phyloP scores from a whole-genome alignment of 495 filamentous ascomycete genomes.

The Hypoxylon subgilvum region DNA sequence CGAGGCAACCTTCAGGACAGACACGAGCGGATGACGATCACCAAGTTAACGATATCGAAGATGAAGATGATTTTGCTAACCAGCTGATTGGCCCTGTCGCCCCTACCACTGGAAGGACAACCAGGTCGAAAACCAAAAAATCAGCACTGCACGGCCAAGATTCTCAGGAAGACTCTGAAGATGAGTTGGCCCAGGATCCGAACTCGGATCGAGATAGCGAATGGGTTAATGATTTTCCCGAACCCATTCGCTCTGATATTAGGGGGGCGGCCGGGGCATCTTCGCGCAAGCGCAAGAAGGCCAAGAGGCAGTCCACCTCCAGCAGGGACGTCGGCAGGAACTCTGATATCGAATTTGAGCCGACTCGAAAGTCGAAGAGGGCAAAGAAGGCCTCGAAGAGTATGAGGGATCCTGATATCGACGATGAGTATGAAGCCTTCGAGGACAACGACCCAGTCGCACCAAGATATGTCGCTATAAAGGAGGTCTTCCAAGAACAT shows the following conservation, averaged over 20 bases:
- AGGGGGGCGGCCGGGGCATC: constrained; percentile 20
- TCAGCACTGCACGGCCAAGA: not conserved
- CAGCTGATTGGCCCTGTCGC: not conserved
- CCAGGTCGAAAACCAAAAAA: constrained; percentile 21
- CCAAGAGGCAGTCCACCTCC: not conserved
- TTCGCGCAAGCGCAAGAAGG: constrained; percentile 17
- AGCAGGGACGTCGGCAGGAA: constrained; percentile 26
- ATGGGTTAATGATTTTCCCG: constrained; percentile 39
- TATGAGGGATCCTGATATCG: constrained; percentile 66
- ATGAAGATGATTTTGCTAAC: too few species aligned
- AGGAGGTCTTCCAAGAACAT: constrained; percentile 69
- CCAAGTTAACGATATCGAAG: not conserved
- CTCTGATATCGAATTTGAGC: constrained; percentile 55
- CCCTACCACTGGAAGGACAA: constrained; percentile 4
- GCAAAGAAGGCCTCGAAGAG: constrained; percentile 54
- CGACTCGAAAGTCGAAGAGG: constrained; percentile 59
- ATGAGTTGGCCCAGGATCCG: constrained; percentile 48
- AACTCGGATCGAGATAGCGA: constrained; percentile 33
- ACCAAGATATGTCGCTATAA: constrained; percentile 64
- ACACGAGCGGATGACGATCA: constrained; percentile 14
- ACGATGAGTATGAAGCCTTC: constrained; percentile 60
- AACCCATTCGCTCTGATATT: constrained; percentile 52
- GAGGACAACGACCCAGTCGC: constrained; percentile 58
- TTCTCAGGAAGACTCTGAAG: constrained; percentile 46
- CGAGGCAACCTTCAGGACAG: constrained; percentile 35